Evolutionary conservation across 306 rosid genomes (phyloP), one percentile per base, ranked within the genome.

Genomic region (Castanea mollissima): DNA sequence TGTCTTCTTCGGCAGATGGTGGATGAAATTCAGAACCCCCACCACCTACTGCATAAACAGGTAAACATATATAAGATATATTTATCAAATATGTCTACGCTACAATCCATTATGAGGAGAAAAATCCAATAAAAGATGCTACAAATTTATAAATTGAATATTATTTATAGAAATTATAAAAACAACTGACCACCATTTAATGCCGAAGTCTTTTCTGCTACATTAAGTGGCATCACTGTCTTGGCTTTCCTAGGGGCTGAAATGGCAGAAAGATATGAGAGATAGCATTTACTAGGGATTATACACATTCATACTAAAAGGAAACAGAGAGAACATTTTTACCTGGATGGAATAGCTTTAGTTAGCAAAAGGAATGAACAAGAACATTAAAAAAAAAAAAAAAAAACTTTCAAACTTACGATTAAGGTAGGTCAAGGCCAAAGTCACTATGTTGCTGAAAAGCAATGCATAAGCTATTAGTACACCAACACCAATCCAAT

Each of bases 351-450:
- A 82, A 57, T 63, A 63, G 55, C 49, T 62, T 57, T 38, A 10
- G 35, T 41, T 63, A 49, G 52, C 23, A 52, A 69, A 74, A 51
- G 31, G 44, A 63, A 71, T 34, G 31, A 41, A 35, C 68, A 70
- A 25, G 49, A 38, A 75, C 21, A 41, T 31, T 8, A 41, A 8
- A 8, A 7, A 35, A 35, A 60, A 55, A 57, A n/a, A n/a, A 38
- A 79, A 78, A 59, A 35, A 32, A 4, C 23, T 13, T 82, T 60
- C 71, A 70, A 73, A 88, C 97, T 89, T 88, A 92, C 98, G 96
- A 34, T 92, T 83, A 69, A 94, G 87, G 85, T 85, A 89, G 85
- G 97, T 52, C 86, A 94, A 83, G 79, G 96, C 90, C 85, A 89
- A 12, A 73, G 94, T 94, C 83, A 92, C 89, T 55, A 89, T 20